phyloP scores from a whole-genome alignment of 805 yeast genomes.

The Ogataea polymorpha region DNA sequence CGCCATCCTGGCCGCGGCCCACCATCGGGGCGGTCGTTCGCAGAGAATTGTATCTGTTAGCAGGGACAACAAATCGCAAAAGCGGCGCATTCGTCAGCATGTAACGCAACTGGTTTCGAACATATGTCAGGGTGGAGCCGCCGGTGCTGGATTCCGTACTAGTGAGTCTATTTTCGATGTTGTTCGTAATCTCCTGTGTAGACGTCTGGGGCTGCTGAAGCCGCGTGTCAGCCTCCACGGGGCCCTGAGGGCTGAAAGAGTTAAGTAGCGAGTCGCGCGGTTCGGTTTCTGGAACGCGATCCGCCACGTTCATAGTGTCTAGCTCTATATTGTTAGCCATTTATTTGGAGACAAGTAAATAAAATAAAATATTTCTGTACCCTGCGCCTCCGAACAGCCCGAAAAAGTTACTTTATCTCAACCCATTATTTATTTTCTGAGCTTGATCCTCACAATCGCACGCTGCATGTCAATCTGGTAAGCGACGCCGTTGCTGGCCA shows the following conservation, averaged over 20 bases:
- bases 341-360: neutral
- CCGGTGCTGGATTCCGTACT: neutral
- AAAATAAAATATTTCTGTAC: conserved; percentile 5
- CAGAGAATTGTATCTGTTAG: conserved; percentile 25
- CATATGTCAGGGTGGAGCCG: neutral
- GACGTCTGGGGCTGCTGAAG: conserved; percentile 4
- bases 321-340: conserved; percentile 7
- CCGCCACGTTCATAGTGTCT: neutral
- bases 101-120: conserved; percentile 3
- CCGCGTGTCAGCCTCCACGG: conserved; percentile 5
- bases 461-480: conserved; percentile 7
- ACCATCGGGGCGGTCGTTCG: conserved; percentile 13
- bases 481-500: conserved; percentile 8
- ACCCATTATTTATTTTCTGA: neutral
- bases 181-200: conserved; percentile 3
- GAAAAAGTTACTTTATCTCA: neutral
- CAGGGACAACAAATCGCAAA: conserved; percentile 24
- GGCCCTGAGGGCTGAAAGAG: conserved; percentile 1
- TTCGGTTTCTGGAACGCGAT: neutral
- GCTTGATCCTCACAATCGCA: conserved; percentile 5
- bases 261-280: neutral
- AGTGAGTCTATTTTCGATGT: conserved; percentile 2
- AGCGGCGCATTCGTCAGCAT: conserved; percentile 29
- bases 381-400: conserved; percentile 6
- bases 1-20: conserved; percentile 73